Evolutionary conservation across 495 filamentous ascomycete species (phyloP).

Genomic region (Mycothermus thermophilus): DNA sequence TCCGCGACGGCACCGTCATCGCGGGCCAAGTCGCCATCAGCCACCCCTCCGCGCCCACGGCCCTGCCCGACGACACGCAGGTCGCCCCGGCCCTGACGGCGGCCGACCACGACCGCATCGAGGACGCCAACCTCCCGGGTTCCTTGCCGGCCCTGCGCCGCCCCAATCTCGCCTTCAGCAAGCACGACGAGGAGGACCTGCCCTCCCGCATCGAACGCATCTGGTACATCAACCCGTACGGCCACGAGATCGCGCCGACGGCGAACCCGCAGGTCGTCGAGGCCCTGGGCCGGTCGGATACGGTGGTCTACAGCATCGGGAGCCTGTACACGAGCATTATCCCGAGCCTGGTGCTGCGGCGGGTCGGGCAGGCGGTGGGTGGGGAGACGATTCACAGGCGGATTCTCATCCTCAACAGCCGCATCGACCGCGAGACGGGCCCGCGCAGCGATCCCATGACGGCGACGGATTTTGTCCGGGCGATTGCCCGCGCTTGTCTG

Average conservation of each 20-base stretch:
- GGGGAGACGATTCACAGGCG: slow-evolving; percentile 36
- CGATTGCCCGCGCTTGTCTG: slow-evolving; percentile 54
- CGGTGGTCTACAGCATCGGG: slow-evolving; percentile 81
- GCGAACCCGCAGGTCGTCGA: slow-evolving; percentile 68
- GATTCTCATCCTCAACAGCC: slow-evolving; percentile 76
- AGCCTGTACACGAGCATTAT: slow-evolving; percentile 71
- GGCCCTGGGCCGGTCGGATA: slow-evolving; percentile 45
- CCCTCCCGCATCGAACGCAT: slow-evolving; percentile 64
- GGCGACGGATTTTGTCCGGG: slow-evolving; percentile 64
- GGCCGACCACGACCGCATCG: slow-evolving; percentile 30
- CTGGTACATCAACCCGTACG: slow-evolving; percentile 98
- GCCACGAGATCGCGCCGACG: slow-evolving; percentile 66
- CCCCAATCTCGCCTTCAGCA: slow-evolving; percentile 68
- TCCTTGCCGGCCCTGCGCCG: slow-evolving; percentile 64
- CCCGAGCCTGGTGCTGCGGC: slow-evolving; percentile 55
- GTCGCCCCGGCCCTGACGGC: slow-evolving; percentile 15
- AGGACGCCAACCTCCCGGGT: slow-evolving; percentile 83
- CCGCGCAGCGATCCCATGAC: slow-evolving; percentile 44
- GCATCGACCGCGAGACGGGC: slow-evolving; percentile 73
- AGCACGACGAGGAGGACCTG: slow-evolving; percentile 50
- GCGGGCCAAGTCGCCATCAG: slow-evolving; percentile 86
- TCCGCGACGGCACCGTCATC: slow-evolving; percentile 65
- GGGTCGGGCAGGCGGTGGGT: slow-evolving; percentile 44
- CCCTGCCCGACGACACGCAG: slow-evolving; percentile 30
- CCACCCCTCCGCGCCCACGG: slow-evolving; percentile 52